Conservation (phyloP, 176 grass and related monocot genomes). For the Oryza rufipogon region DNA sequence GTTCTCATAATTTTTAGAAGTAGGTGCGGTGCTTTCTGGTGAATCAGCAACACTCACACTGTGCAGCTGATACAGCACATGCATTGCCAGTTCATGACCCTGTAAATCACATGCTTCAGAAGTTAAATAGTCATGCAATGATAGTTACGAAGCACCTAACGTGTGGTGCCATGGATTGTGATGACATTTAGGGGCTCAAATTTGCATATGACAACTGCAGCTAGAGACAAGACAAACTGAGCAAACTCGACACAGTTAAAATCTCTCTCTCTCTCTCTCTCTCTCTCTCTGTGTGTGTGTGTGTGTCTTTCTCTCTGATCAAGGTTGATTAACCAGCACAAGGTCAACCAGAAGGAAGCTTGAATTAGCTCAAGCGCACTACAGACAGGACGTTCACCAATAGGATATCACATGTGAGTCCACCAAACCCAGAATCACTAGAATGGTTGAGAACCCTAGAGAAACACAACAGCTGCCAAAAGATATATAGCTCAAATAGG, state of each 20-base stretch:
- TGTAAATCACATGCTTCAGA: constrained; percentile 40
- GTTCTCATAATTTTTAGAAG: constrained; percentile 76
- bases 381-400: constrained; percentile 11
- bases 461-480: neutral
- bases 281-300: neutral
- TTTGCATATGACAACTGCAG: neutral
- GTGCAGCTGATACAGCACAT: constrained; percentile 81
- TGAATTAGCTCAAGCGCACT: constrained; percentile 12
- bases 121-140: constrained; percentile 32
- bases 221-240: neutral
- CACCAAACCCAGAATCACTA: neutral
- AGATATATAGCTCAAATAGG: neutral
- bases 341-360: constrained; percentile 23
- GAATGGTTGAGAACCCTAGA: neutral
- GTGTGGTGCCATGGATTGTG: constrained; percentile 5
- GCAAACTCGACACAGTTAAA: constrained; percentile 20
- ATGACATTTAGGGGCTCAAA: constrained; percentile 2
- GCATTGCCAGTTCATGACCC: constrained; percentile 92
- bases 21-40: constrained; percentile 45
- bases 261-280: too few species aligned
- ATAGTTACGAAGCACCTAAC: constrained; percentile 10
- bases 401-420: neutral
- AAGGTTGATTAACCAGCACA: constrained; percentile 13
- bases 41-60: constrained; percentile 51
- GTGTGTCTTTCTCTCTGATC: neutral